Evolutionary conservation across 2,329 filamentous ascomycete genomes (phyloP).

Genomic region (Alternaria ethzedia): DNA sequence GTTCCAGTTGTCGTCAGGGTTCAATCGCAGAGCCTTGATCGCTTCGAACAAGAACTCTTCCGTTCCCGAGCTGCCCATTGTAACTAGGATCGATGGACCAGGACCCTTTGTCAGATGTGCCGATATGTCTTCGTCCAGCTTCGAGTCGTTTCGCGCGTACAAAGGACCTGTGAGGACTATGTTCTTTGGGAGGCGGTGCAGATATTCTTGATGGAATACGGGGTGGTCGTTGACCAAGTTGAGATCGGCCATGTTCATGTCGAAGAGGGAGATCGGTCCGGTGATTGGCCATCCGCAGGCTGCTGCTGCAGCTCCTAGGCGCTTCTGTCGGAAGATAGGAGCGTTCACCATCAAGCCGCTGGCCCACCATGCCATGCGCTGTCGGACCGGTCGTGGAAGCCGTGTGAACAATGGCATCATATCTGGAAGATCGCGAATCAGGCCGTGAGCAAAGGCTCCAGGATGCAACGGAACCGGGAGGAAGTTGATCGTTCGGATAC

Average conservation of each 20-base stretch:
- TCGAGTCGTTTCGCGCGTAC: conserved; percentile 28
- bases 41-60: conserved; percentile 42
- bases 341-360: conserved; percentile 39
- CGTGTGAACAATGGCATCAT: conserved; percentile 42
- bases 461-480: conserved; percentile 40
- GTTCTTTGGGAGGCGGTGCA: conserved; percentile 36
- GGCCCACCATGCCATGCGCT: conserved; percentile 33
- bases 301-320: conserved; percentile 38
- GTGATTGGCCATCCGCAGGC: conserved; percentile 36
- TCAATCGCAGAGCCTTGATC: conserved; percentile 35
- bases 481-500: conserved; percentile 43
- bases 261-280: conserved; percentile 42
- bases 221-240: conserved; percentile 45
- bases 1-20: conserved; percentile 37
- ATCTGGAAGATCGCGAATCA: conserved; percentile 42
- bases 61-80: conserved; percentile 42
- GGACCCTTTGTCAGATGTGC: conserved; percentile 31
- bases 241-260: conserved; percentile 46
- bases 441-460: conserved; percentile 33
- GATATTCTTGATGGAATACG: conserved; percentile 39
- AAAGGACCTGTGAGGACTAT: conserved; percentile 41
- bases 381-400: conserved; percentile 36
- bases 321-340: conserved; percentile 41
- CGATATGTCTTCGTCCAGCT: conserved; percentile 36
- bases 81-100: conserved; percentile 35